Evolutionary conservation across 371 early-diverging fungal genomes (phyloP), one percentile per base, ranked within the genome.

Genomic region (Mortierella sp.): DNA sequence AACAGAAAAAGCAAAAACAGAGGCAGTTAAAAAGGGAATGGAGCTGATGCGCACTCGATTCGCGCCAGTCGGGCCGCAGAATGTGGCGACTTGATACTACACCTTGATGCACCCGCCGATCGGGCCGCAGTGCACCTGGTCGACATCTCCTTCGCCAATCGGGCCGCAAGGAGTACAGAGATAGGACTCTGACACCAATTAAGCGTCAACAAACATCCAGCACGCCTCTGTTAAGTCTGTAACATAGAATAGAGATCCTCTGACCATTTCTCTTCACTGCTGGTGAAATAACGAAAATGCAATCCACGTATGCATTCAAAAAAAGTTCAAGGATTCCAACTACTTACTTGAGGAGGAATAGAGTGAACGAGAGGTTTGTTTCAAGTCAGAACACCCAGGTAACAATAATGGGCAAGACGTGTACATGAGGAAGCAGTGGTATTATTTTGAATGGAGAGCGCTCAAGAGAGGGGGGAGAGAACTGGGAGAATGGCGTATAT

Each of bases 131-230:
- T 54, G 34, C 50, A n/a, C 53, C 40, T 72, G 50, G 72, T 72
- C 72, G 43, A 43, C 43, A 43, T 43, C 43, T 43, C 43, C 43
- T 43, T 43, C 72, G 54, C 43, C 48, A 43, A 51, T 46, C 28
- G 77, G 77, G 78, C 78, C 73, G 78, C 73, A 77, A 77, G 72
- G 78, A 72, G 78, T 72, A 72, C 78, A 73, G 78, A 72, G 73
- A 72, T 77, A 37, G 78, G 48, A 46, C 48, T 46, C 9, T 46
- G 48, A 46, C 48, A 48, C 1, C 78, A 67, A 67, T 72, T 72
- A 72, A 50, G 53, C 28, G 72, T 67, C 77, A 77, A 77, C 77
- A 72, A 72, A 67, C 19, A 44, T 77, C 72, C 77, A 77, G 28
- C 72, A 72, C 53, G 72, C 72, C 77, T 72, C 77, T 77, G 77